These are phyloP conservation scores for Plectranthus barbatus DNA, from an alignment of 257 asterid genomes.

Conservation along the genomic window DNA sequence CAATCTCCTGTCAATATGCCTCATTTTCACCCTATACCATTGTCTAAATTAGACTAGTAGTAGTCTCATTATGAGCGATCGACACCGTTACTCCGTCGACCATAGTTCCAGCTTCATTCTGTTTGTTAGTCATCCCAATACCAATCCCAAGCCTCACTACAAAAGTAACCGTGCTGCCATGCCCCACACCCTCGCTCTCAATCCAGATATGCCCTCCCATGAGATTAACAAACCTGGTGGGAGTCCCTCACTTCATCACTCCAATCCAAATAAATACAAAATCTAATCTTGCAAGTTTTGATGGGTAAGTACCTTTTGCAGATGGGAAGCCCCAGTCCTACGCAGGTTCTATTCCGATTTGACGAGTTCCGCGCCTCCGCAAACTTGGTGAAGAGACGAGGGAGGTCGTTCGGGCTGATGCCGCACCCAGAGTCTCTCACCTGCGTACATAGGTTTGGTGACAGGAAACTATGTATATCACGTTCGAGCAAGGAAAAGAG, in stretches of 20 bases:
- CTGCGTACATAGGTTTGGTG: slow-evolving; percentile 23
- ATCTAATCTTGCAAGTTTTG: no score
- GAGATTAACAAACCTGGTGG: slow-evolving; percentile 49
- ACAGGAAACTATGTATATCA: no score
- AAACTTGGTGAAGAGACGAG: slow-evolving; percentile 52
- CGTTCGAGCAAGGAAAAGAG: background rate
- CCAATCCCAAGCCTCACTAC: slow-evolving; percentile 36
- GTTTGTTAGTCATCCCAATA: slow-evolving; percentile 27
- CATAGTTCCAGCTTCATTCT: slow-evolving; percentile 6
- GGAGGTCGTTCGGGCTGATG: slow-evolving; percentile 44
- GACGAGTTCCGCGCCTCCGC: slow-evolving; percentile 26
- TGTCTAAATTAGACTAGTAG: slow-evolving; percentile 2
- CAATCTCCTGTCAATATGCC: no score
- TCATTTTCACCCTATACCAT: background rate
- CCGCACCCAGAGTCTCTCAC: slow-evolving; percentile 68
- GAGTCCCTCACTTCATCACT: background rate
- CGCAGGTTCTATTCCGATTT: slow-evolving; percentile 26
- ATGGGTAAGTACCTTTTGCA: slow-evolving; percentile 46
- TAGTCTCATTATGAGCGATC: slow-evolving; percentile 10
- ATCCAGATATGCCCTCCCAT: slow-evolving; percentile 67
- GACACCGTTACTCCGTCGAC: slow-evolving; percentile 9
- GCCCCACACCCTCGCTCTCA: slow-evolving; percentile 55
- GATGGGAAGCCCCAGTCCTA: slow-evolving; percentile 69
- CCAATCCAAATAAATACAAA: background rate
- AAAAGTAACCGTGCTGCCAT: slow-evolving; percentile 48